Conservation (phyloP, 805 yeast genomes). For the Clavispora fructus region DNA sequence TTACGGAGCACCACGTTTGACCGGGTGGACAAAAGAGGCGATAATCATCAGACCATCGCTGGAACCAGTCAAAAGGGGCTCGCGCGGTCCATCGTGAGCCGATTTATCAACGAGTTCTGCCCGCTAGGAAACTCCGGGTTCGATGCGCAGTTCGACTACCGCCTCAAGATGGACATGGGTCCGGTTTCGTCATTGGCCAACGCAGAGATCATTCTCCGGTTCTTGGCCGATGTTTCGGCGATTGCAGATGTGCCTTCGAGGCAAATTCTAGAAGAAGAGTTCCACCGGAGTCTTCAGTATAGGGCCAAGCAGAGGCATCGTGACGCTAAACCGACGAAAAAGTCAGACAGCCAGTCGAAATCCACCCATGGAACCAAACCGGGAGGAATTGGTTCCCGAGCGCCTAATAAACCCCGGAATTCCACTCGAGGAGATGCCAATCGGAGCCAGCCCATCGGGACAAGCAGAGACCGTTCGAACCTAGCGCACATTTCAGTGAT, state of each 20-base stretch:
- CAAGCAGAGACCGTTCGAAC: too few relatives aligned
- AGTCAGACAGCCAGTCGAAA: not conserved
- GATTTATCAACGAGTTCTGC: constrained; percentile 68
- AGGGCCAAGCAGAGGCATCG: too few relatives aligned
- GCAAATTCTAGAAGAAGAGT: not conserved
- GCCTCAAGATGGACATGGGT: constrained; percentile 52
- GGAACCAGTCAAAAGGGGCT: constrained; percentile 42
- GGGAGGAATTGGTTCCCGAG: not conserved
- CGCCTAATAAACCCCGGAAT: not conserved
- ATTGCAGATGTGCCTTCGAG: not conserved
- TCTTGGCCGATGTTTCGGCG: not conserved
- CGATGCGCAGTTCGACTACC: constrained; percentile 47
- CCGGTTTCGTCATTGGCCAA: constrained; percentile 9
- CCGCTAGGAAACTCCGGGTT: constrained; percentile 35
- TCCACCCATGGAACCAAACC: not conserved
- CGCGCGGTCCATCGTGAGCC: constrained; percentile 62
- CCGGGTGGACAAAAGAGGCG: constrained; percentile 69
- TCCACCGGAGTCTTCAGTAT: too few relatives aligned
- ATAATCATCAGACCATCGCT: constrained; percentile 82
- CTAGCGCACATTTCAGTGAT: too few relatives aligned
- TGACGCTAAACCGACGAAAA: not conserved
- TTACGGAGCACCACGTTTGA: constrained; percentile 50
- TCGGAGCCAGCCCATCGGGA: too few relatives aligned
- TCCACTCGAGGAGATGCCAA: too few relatives aligned
- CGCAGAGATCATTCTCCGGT: constrained; percentile 7